A percentile compares a stretch with the other conserved stretches of the same genome.
phyloP scores from a whole-genome alignment of 495 filamentous ascomycete genomes.

The Clavariopsis aquatica region DNA sequence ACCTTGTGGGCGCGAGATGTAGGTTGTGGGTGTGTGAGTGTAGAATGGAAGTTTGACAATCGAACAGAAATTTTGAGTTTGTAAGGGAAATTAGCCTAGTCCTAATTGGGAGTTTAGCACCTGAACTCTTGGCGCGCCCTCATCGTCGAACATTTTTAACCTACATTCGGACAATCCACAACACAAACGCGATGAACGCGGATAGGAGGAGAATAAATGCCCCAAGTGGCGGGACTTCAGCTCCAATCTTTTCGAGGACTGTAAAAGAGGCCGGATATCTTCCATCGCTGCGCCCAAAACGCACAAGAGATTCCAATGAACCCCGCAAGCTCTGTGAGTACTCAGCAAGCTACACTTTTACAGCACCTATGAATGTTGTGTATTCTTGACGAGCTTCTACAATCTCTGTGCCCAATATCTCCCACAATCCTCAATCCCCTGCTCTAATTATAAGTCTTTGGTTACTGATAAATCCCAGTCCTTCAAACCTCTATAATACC shows the following conservation, averaged over 20 bases:
- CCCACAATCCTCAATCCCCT: no score
- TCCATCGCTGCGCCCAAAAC: slow-evolving; percentile 52
- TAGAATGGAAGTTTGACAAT: neutral
- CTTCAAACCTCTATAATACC: slow-evolving; percentile 90
- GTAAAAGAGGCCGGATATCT: slow-evolving; percentile 42
- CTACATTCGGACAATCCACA: neutral
- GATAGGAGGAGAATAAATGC: slow-evolving; percentile 92
- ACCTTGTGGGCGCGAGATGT: slow-evolving; percentile 1
- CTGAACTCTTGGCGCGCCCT: no score
- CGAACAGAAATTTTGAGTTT: no score
- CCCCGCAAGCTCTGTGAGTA: slow-evolving; percentile 81
- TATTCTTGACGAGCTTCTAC: no score
- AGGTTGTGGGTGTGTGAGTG: neutral
- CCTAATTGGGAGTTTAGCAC: no score
- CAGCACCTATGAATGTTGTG: no score
- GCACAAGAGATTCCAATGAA: slow-evolving; percentile 56
- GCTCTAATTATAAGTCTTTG: slow-evolving; percentile 4
- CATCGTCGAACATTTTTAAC: no score
- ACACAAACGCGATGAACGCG: slow-evolving; percentile 54
- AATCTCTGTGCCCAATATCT: no score
- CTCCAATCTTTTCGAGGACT: slow-evolving; percentile 65
- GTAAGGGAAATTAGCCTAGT: neutral
- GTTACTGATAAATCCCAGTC: slow-evolving; percentile 54
- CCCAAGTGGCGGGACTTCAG: slow-evolving; percentile 71
- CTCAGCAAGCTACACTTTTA: neutral